phyloP scores from a whole-genome alignment of 2,329 filamentous ascomycete genomes.

The Talaromyces islandicus region DNA sequence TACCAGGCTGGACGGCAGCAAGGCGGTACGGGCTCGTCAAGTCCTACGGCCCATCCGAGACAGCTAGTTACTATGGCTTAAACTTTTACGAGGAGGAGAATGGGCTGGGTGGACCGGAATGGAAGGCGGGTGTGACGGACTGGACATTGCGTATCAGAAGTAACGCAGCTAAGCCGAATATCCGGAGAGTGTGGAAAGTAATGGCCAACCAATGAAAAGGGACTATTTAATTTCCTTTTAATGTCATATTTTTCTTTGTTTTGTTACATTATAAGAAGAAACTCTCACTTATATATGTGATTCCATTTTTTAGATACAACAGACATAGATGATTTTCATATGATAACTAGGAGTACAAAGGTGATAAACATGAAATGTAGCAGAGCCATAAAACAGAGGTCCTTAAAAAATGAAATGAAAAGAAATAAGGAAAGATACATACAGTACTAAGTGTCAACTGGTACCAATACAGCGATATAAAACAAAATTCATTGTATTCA shows the following conservation, averaged over 20 bases:
- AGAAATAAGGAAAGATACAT: too few species aligned
- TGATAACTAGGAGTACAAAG: not conserved
- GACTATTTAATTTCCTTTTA: not conserved
- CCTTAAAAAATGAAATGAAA: too few species aligned
- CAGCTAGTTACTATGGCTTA: not conserved
- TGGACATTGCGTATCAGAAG: not conserved
- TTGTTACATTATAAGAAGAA: not conserved
- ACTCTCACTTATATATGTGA: not conserved
- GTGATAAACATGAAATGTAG: not conserved
- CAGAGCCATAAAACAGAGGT: too few species aligned
- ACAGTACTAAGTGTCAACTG: too few species aligned
- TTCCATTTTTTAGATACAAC: not conserved
- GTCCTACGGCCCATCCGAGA: not conserved
- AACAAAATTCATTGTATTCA: too few species aligned
- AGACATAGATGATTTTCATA: not conserved
- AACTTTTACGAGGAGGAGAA: conserved; percentile 1
- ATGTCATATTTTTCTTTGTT: not conserved
- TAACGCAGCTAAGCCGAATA: conserved; percentile 2
- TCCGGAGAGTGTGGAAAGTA: not conserved
- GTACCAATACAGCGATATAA: too few species aligned
- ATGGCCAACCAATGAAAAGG: not conserved
- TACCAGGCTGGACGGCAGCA: not conserved
- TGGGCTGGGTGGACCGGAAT: not conserved
- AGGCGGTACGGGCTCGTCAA: not conserved
- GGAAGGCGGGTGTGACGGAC: not conserved